phyloP scores from a whole-genome alignment of 176 grass and related monocot genomes.

The Lolium rigidum region DNA sequence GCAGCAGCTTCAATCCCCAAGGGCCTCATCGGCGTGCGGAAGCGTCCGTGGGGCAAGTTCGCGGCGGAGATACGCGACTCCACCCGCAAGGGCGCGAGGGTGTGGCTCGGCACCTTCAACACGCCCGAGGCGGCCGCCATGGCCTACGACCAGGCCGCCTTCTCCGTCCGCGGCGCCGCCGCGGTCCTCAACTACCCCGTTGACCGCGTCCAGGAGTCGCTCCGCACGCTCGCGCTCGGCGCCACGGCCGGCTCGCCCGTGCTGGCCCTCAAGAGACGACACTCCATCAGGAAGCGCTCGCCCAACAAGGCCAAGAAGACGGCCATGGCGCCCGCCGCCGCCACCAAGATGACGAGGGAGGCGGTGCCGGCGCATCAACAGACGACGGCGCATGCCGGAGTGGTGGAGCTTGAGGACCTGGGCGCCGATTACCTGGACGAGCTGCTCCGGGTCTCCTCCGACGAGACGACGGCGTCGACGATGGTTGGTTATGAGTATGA shows the following conservation, averaged over 20 bases:
- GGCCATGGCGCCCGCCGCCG: no score
- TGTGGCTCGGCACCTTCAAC: conserved; percentile 87
- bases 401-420: not conserved
- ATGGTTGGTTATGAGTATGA: no score
- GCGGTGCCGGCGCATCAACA: no score
- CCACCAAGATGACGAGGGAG: no score
- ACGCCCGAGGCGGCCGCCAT: conserved; percentile 72
- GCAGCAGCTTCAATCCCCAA: not conserved
- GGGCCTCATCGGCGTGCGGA: conserved; percentile 74
- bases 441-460: not conserved
- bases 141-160: conserved; percentile 89
- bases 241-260: no score
- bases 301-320: no score
- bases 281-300: no score
- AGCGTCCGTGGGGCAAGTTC: conserved; percentile 92
- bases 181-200: conserved; percentile 75
- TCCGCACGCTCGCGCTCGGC: no score
- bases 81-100: conserved; percentile 69
- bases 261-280: no score
- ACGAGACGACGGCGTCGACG: not conserved
- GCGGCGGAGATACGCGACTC: conserved; percentile 89
- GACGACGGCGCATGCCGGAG: no score
- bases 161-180: conserved; percentile 70
- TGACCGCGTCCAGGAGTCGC: no score
- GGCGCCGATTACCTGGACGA: not conserved